Percentiles rank a stretch among this genome's conserved stretches.
Conservation (phyloP, 345 rosid genomes). For the Eucalyptus virginea region DNA sequence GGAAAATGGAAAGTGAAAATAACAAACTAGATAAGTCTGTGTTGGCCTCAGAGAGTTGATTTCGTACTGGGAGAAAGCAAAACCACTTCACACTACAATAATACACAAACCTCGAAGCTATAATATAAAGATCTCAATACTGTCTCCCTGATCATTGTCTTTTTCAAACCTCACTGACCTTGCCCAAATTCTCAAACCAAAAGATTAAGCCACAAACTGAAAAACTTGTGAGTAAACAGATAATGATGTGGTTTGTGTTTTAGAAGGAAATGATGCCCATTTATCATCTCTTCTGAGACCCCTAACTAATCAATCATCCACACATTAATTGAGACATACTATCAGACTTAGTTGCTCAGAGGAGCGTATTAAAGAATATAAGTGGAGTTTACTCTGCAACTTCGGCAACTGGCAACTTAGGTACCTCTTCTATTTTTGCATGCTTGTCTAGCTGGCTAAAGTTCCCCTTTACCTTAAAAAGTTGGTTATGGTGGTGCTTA, state of each 20-base stretch:
- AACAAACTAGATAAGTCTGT: neutral
- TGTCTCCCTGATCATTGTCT: neutral
- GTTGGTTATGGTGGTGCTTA: slow-evolving; percentile 65
- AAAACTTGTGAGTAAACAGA: neutral
- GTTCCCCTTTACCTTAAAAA: slow-evolving; percentile 63
- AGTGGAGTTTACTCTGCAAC: neutral
- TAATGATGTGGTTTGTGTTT: neutral
- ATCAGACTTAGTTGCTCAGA: neutral
- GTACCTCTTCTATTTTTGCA: neutral
- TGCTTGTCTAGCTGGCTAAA: slow-evolving; percentile 51
- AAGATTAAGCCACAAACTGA: neutral
- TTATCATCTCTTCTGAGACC: neutral
- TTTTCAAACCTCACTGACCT: neutral
- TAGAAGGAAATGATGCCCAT: neutral
- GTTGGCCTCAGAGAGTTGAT: neutral
- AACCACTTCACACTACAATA: neutral
- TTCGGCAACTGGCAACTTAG: neutral
- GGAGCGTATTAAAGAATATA: neutral
- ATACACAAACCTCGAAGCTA: neutral
- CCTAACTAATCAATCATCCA: neutral
- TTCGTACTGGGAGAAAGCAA: neutral
- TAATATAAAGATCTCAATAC: neutral
- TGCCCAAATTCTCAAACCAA: neutral
- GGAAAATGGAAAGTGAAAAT: neutral
- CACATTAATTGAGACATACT: neutral